Evolutionary conservation across 2,329 filamentous ascomycete species (phyloP).

Genomic region (Xylariales sp.): DNA sequence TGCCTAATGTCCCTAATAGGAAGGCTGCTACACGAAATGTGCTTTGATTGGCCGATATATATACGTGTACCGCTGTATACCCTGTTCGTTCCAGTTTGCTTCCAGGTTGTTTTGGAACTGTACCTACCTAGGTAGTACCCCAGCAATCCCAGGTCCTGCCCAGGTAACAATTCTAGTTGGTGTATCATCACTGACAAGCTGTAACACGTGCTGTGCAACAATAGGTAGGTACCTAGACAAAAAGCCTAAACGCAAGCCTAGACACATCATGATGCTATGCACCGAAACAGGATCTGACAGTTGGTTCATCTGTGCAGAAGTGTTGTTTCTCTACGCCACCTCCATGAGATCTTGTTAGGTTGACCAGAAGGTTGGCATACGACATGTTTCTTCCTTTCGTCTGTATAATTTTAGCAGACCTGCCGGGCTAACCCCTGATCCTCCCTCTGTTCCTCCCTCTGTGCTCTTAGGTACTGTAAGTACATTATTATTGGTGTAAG

Average conservation of each 20-base stretch:
- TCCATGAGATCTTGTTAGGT: no score
- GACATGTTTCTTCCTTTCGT: no score
- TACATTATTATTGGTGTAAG: no score
- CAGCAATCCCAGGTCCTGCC: background rate
- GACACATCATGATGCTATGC: no score
- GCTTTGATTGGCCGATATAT: slow-evolving; percentile 22
- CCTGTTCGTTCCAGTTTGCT: slow-evolving; percentile 19
- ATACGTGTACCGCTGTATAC: background rate
- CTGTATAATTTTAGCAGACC: no score
- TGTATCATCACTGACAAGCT: background rate
- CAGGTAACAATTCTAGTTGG: slow-evolving; percentile 6
- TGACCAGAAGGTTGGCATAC: no score
- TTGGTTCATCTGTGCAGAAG: no score
- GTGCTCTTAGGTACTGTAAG: no score
- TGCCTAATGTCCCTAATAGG: slow-evolving; percentile 1
- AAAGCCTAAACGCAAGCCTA: background rate
- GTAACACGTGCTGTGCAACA: background rate
- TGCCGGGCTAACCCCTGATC: no score
- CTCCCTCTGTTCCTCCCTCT: no score
- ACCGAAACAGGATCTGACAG: no score
- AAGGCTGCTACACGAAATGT: background rate
- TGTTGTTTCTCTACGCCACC: no score
- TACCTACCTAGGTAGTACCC: slow-evolving; percentile 11
- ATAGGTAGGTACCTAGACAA: background rate
- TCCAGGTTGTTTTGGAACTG: slow-evolving; percentile 24